Evolutionary conservation across 352 stramenopile species (phyloP), one percentile per base, ranked within the genome.

Genomic region (Stephanocyclus meneghinianus): DNA sequence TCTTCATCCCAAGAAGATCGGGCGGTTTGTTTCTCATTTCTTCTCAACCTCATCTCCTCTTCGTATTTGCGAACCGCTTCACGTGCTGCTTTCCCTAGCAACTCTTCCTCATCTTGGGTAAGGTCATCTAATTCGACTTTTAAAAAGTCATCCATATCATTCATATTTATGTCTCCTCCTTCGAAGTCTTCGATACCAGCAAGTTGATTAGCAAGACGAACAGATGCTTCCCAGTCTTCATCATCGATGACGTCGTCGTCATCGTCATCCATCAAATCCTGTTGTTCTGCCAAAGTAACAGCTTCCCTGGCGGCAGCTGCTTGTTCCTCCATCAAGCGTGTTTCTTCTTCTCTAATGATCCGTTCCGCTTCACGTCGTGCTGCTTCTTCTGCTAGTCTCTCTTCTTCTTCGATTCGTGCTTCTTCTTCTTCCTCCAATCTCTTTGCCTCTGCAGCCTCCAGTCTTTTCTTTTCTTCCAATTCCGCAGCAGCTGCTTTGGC

Each of bases 1-100:
- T 70, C 73, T 16, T 80, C 32, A 1, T 75, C 73, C 63, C 32
- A 75, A 13, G 2, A 68, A n/a, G 47, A 47, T 35, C 50, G 59
- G 26, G 66, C 35, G 15, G 26, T 57, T n/a, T 68, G 42, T 50
- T 76, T 81, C n/a, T 56, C 30, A 29, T 13, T 69, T 29, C 53
- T 64, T 21, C 69, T 69, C 18, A 53, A 13, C 32, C 11, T 40
- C 71, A 83, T 76, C 18, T 59, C 50, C 26, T 83, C 62, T 57
- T 83, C 76, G 37, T 83, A 83, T 42, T 83, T 83, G 21, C 63
- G 69, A 45, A 83, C 76, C 8, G 76, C 76, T 59, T 78, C 76
- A 9, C 71, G 48, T n/a, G 76, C 76, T 11, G 76, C 76, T 51
- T 74, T 80, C 11, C 76, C 70, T 16, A 83, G 47, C 18, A 63